phyloP scores from a whole-genome alignment of 495 filamentous ascomycete species.

The Neurospora sp. region DNA sequence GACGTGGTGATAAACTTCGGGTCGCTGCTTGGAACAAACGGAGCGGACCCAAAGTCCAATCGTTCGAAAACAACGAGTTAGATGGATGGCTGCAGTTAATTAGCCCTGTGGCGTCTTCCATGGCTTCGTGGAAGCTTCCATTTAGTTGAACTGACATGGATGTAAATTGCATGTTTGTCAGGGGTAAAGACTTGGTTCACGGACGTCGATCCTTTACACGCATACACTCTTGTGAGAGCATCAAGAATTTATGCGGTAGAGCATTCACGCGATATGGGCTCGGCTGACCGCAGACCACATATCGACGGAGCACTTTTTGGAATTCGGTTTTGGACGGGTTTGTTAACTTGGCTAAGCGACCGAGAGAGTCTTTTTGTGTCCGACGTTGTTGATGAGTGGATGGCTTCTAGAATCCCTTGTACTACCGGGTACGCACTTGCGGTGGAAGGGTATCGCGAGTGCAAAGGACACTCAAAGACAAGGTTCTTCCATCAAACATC shows the following conservation, averaged over 20 bases:
- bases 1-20: not conserved
- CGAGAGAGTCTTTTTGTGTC: not conserved
- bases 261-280: not conserved
- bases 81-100: not conserved
- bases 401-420: not conserved
- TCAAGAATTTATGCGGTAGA: not conserved
- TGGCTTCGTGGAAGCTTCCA: not conserved
- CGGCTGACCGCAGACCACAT: not conserved
- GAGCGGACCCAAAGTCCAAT: not conserved
- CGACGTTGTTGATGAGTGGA: not conserved
- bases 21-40: not conserved
- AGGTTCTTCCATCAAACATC: not conserved
- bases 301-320: not conserved
- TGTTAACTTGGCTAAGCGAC: not conserved
- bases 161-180: not conserved
- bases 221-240: not conserved
- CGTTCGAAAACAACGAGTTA: not conserved
- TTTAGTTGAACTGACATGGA: not conserved
- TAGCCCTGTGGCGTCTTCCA: not conserved
- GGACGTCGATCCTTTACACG: not conserved
- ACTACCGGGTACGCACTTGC: not conserved
- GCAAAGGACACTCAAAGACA: not conserved
- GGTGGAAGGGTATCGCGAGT: not conserved
- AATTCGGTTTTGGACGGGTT: not conserved
- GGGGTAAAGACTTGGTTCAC: not conserved